These are phyloP conservation scores for Luzula sylvatica DNA, from an alignment of 176 grass and related monocot species.

Conservation along the genomic window DNA sequence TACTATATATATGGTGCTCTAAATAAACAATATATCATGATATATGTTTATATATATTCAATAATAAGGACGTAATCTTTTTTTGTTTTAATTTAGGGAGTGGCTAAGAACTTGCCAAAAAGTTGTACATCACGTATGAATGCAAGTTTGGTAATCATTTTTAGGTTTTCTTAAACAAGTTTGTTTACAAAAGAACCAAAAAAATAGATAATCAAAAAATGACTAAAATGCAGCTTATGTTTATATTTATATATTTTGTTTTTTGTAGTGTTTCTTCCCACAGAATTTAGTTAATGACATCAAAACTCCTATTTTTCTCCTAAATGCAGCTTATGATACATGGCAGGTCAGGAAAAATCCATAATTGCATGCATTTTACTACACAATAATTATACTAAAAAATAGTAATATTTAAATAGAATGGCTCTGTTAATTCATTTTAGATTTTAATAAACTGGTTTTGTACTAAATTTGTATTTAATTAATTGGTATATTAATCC, in stretches of 20 bases:
- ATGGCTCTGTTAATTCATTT: neutral
- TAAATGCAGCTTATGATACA: constrained; percentile 17
- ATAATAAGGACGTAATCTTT: too few relatives aligned
- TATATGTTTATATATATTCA: too few relatives aligned
- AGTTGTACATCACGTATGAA: constrained; percentile 18
- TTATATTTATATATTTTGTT: neutral
- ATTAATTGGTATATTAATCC: neutral
- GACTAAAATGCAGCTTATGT: too few relatives aligned
- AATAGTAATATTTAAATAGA: too few relatives aligned
- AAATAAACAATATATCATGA: too few relatives aligned
- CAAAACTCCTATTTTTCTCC: constrained; percentile 7
- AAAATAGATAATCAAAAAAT: too few relatives aligned
- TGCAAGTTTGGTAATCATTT: constrained; percentile 2
- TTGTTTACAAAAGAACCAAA: too few relatives aligned
- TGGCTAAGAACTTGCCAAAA: constrained; percentile 19
- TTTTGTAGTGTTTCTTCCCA: constrained; percentile 20
- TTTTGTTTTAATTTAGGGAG: constrained; percentile 21
- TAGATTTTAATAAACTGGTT: neutral
- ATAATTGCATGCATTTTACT: too few relatives aligned
- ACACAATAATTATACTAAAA: too few relatives aligned
- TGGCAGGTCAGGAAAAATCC: constrained; percentile 20
- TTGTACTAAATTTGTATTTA: too few relatives aligned
- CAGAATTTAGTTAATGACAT: constrained; percentile 15
- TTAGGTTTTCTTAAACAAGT: neutral
- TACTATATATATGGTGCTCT: too few relatives aligned